phyloP scores from a whole-genome alignment of 2,329 filamentous ascomycete genomes.

The Ramichloridium luteum region DNA sequence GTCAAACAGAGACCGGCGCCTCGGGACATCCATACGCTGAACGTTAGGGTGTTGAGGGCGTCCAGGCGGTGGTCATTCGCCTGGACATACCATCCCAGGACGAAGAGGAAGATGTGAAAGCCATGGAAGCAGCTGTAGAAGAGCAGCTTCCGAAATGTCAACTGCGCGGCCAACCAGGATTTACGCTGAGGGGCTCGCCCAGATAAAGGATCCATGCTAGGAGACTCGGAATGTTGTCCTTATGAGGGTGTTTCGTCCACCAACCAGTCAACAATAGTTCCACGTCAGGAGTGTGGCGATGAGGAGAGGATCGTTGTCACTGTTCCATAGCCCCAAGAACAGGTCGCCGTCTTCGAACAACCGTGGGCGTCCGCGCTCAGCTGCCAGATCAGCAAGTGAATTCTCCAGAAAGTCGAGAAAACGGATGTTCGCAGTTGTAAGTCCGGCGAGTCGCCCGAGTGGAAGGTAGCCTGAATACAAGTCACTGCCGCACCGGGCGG shows the following conservation, averaged over 20 bases:
- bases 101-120: conserved; percentile 26
- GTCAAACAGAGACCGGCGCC: conserved; percentile 79
- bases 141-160: conserved; percentile 24
- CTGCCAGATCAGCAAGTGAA: too few relatives aligned
- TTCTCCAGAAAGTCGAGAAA: too few relatives aligned
- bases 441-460: too few relatives aligned
- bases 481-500: conserved; percentile 13
- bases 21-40: conserved; percentile 91
- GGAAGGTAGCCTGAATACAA: too few relatives aligned
- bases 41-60: conserved; percentile 66
- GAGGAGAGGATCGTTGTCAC: neutral
- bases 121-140: conserved; percentile 29
- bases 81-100: conserved; percentile 49
- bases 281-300: neutral
- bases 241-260: neutral
- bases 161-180: conserved; percentile 24
- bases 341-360: too few relatives aligned
- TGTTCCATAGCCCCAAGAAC: neutral
- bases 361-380: too few relatives aligned
- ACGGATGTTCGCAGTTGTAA: too few relatives aligned
- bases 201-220: conserved; percentile 2
- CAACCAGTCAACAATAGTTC: too few relatives aligned
- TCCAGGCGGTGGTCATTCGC: conserved; percentile 53
- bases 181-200: conserved; percentile 13
- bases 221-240: conserved; percentile 1